These are phyloP conservation scores for Neopestalotiopsis sp. DNA, from an alignment of 2,329 filamentous ascomycete genomes.

Conservation along the genomic window DNA sequence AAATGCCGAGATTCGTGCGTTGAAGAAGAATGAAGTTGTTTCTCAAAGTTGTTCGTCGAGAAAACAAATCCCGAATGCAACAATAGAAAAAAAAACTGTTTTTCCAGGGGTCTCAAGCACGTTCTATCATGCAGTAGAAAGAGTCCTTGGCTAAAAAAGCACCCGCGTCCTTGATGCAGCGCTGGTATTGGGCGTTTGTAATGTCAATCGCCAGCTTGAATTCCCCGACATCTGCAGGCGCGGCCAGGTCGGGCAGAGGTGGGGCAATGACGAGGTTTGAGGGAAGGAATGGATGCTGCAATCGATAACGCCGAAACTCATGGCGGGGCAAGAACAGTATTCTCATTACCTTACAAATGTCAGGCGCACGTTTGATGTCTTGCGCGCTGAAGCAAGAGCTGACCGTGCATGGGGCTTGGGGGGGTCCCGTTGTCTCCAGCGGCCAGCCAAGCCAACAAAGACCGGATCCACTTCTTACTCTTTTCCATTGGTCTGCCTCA, in stretches of 20 bases:
- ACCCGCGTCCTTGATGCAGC: not conserved
- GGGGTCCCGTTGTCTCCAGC: not conserved
- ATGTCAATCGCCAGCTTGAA: not conserved
- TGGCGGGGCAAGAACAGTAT: not conserved
- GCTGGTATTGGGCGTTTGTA: not conserved
- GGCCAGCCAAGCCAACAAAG: not conserved
- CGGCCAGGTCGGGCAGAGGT: slow-evolving; percentile 13
- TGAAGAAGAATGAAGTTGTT: not conserved
- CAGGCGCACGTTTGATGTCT: not conserved
- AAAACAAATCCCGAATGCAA: not conserved
- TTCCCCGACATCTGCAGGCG: not conserved
- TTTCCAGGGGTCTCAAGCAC: not conserved
- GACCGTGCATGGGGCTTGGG: not conserved
- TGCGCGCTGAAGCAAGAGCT: not conserved
- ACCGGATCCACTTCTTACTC: not conserved
- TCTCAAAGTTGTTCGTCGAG: not conserved
- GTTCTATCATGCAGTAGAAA: not conserved
- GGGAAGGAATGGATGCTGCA: not conserved
- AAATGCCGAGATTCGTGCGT: not conserved
- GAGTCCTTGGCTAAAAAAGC: not conserved
- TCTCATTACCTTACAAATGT: not conserved
- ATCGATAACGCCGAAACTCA: slow-evolving; percentile 7
- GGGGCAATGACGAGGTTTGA: slow-evolving; percentile 12
- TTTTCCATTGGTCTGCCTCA: not conserved
- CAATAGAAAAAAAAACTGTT: not conserved